A percentile compares a stretch with the other conserved stretches of the same genome.
These are phyloP conservation scores for Pleodorina starrii DNA, from an alignment of 139 green algal species.

Conservation along the genomic window DNA sequence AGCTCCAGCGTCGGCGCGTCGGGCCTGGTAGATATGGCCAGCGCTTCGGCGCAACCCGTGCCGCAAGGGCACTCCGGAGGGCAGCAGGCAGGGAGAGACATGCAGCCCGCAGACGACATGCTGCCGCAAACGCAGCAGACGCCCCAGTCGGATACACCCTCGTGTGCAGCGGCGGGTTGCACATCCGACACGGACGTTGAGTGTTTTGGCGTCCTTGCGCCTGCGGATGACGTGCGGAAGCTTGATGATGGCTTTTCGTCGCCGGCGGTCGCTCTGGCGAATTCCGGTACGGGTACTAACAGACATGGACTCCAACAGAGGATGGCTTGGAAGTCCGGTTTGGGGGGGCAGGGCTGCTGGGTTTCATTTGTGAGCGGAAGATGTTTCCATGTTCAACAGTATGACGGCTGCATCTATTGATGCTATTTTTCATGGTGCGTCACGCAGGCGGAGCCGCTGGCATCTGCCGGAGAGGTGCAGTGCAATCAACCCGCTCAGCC, in stretches of 20 bases:
- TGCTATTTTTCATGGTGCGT: not conserved
- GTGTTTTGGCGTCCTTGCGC: not conserved
- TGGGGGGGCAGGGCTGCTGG: no score
- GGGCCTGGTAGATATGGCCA: slow-evolving; percentile 28
- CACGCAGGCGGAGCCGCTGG: not conserved
- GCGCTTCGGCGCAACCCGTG: slow-evolving; percentile 20
- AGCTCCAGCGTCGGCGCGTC: not conserved
- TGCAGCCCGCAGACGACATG: not conserved
- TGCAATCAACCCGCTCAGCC: not conserved
- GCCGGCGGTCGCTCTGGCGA: not conserved
- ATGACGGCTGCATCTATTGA: no score
- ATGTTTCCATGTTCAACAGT: no score
- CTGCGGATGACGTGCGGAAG: not conserved
- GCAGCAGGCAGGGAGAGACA: not conserved
- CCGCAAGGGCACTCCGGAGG: slow-evolving; percentile 6
- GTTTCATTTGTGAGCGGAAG: no score
- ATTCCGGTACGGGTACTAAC: not conserved
- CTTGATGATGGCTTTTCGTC: not conserved
- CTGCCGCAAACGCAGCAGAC: not conserved
- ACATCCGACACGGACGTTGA: not conserved
- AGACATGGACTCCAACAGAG: no score
- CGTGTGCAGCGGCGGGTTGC: not conserved
- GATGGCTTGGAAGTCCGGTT: no score
- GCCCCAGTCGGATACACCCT: not conserved
- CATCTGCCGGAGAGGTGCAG: not conserved